Evolutionary conservation across 176 grass and related monocot genomes (phyloP).

Genomic region (Lolium perenne): DNA sequence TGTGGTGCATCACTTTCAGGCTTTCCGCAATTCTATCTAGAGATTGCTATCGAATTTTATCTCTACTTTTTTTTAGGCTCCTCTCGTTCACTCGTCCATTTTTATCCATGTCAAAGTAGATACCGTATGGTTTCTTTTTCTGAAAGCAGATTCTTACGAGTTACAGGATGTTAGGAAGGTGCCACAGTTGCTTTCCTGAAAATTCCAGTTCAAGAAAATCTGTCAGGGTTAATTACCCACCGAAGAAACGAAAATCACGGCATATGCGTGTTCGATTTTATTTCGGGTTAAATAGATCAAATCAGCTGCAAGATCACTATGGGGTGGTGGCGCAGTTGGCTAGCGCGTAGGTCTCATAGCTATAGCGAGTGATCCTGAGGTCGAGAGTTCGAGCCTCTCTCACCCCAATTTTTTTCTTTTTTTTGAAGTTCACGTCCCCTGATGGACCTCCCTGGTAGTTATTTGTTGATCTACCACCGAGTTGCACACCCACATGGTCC

Average conservation of each 20-base stretch:
- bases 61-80: background rate
- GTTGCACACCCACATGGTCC: background rate
- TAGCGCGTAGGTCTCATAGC: slow-evolving; percentile 85
- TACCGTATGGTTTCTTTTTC: background rate
- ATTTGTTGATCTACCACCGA: too few relatives aligned
- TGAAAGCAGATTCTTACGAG: background rate
- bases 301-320: background rate
- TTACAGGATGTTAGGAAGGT: background rate
- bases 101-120: background rate
- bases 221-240: background rate
- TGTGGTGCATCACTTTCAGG: background rate
- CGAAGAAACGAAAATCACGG: background rate
- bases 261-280: too few relatives aligned
- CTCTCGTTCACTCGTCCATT: background rate
- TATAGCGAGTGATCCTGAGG: slow-evolving; percentile 68
- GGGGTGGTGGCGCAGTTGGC: slow-evolving; percentile 81
- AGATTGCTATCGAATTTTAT: slow-evolving; percentile 7
- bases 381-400: slow-evolving; percentile 86
- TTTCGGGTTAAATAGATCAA: too few relatives aligned
- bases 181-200: background rate
- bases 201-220: too few relatives aligned
- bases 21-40: background rate
- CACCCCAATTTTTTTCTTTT: slow-evolving; percentile 44
- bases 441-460: too few relatives aligned
- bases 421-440: too few relatives aligned